These are phyloP conservation scores for Phytophthora constricta DNA, from an alignment of 352 stramenopile genomes.

Conservation along the genomic window DNA sequence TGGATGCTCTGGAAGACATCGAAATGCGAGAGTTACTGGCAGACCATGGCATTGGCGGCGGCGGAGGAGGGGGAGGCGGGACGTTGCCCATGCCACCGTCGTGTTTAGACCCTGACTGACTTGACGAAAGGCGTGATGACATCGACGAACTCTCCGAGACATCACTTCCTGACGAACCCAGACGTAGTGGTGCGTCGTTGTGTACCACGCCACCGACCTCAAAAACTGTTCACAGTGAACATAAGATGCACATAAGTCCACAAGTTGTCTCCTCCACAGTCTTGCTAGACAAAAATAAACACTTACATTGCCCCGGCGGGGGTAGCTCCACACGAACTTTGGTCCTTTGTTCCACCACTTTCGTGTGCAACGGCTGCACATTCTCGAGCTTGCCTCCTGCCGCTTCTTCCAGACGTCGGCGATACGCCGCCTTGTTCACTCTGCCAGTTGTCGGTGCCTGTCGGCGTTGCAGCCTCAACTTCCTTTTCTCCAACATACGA, in stretches of 20 bases:
- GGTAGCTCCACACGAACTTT: constrained; percentile 79
- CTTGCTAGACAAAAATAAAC: constrained; percentile 2
- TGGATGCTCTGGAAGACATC: constrained; percentile 40
- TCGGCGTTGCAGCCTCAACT: constrained; percentile 67
- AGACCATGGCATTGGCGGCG: constrained; percentile 28
- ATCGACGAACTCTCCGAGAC: constrained; percentile 61
- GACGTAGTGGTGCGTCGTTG: constrained; percentile 21
- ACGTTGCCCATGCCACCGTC: constrained; percentile 28
- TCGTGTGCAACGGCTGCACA: constrained; percentile 69
- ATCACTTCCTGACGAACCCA: constrained; percentile 59
- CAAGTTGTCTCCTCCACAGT: too few relatives aligned
- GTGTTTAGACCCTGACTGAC: constrained; percentile 32
- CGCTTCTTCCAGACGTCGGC: constrained; percentile 74
- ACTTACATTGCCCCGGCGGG: constrained; percentile 80
- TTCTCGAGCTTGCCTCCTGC: constrained; percentile 84
- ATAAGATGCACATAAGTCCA: constrained; percentile 5
- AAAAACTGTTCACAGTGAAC: constrained; percentile 47
- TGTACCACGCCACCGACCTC: constrained; percentile 47
- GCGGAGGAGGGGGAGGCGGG: constrained; percentile 34
- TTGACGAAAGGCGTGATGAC: constrained; percentile 65
- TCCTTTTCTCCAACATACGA: constrained; percentile 77
- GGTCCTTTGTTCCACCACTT: constrained; percentile 62
- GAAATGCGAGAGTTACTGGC: constrained; percentile 34
- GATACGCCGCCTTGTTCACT: constrained; percentile 82
- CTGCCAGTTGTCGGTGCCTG: constrained; percentile 72